Evolutionary conservation across 192 early-diverging fungal genomes (phyloP).

Genomic region (Dispira parvispora): DNA sequence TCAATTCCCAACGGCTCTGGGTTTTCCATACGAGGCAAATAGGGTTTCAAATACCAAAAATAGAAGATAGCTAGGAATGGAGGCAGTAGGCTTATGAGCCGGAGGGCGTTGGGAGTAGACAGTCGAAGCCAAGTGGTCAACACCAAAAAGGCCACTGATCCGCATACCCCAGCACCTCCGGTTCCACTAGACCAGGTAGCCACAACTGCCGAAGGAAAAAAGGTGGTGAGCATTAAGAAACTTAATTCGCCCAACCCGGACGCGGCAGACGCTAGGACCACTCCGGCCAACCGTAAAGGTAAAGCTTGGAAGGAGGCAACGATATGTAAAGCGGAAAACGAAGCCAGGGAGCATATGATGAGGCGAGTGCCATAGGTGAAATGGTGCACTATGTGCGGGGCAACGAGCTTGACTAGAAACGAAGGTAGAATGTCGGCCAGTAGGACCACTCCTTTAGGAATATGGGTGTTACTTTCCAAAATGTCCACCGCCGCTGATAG

Average conservation of each 20-base stretch:
- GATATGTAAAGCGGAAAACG: conserved; percentile 15
- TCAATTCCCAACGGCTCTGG: neutral
- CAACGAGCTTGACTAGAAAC: conserved; percentile 21
- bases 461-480: conserved; percentile 11
- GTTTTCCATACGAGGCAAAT: neutral
- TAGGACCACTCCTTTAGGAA: conserved; percentile 19
- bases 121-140: conserved; percentile 22
- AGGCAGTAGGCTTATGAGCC: conserved; percentile 15
- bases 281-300: conserved; percentile 13
- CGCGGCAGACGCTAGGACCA: conserved; percentile 24
- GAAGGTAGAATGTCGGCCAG: conserved; percentile 28
- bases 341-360: conserved; percentile 8
- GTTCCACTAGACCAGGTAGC: conserved; percentile 28
- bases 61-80: neutral
- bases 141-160: conserved; percentile 20
- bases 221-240: conserved; percentile 28
- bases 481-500: conserved; percentile 28
- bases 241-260: conserved; percentile 25
- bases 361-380: conserved; percentile 8
- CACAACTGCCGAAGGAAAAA: conserved; percentile 19
- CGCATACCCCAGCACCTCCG: conserved; percentile 24
- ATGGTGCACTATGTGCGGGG: conserved; percentile 23
- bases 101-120: conserved; percentile 15
- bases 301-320: conserved; percentile 16
- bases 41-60: neutral